A percentile compares a stretch with the other conserved stretches of the same genome.
These are phyloP conservation scores for Pouteria campechiana DNA, from an alignment of 179 eudicot genomes.

Conservation along the genomic window DNA sequence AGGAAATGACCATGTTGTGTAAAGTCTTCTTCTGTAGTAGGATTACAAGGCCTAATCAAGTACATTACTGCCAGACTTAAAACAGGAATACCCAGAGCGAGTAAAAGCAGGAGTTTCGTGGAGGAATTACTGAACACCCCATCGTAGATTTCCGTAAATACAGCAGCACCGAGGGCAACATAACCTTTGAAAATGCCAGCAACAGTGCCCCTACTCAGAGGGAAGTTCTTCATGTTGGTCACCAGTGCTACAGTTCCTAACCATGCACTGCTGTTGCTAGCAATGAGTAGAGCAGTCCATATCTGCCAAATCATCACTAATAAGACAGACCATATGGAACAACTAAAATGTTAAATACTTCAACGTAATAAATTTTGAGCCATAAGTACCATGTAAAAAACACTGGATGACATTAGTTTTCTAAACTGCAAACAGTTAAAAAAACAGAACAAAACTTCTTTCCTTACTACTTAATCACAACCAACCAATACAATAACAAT, in stretches of 20 bases:
- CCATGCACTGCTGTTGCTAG: constrained; percentile 67
- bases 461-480: too few species aligned
- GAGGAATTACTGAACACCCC: constrained; percentile 45
- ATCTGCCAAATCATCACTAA: too few species aligned
- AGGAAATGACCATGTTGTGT: constrained; percentile 52
- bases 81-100: constrained; percentile 53
- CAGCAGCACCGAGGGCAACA: constrained; percentile 70
- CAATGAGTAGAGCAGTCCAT: constrained; percentile 50
- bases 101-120: constrained; percentile 42
- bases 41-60: constrained; percentile 67
- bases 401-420: too few species aligned
- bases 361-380: too few species aligned
- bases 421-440: too few species aligned
- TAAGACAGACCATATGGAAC: too few species aligned
- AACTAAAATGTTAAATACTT: too few species aligned
- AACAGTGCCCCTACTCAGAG: constrained; percentile 82
- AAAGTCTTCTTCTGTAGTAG: constrained; percentile 59
- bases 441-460: too few species aligned
- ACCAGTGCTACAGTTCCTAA: constrained; percentile 74
- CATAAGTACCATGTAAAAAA: too few species aligned
- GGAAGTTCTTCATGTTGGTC: constrained; percentile 83
- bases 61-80: constrained; percentile 56
- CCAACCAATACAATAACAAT: too few species aligned
- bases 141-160: constrained; percentile 50
- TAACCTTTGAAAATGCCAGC: constrained; percentile 89